A percentile compares a stretch with the other conserved stretches of the same genome.
phyloP scores from a whole-genome alignment of 176 grass and related monocot genomes.

The Urochloa ruziziensis region DNA sequence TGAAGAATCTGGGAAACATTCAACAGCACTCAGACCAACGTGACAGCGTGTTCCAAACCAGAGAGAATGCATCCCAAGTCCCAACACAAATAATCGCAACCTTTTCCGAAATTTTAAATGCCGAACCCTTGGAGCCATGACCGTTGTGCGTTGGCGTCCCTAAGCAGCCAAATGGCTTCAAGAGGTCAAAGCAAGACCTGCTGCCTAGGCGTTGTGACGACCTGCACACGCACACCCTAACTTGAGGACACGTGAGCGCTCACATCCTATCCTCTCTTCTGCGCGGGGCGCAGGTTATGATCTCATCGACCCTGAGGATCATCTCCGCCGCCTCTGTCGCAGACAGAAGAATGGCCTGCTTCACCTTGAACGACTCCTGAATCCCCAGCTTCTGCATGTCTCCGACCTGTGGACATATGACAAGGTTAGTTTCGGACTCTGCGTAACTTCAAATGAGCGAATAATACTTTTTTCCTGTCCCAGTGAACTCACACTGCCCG shows the following conservation, averaged over 20 bases:
- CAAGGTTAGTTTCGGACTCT: neutral
- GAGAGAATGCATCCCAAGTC: too few species aligned
- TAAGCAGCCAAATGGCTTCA: neutral
- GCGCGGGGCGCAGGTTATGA: slow-evolving; percentile 38
- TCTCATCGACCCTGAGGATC: slow-evolving; percentile 53
- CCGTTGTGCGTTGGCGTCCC: neutral
- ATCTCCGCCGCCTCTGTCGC: slow-evolving; percentile 45
- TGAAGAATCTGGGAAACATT: neutral
- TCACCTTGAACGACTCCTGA: slow-evolving; percentile 55
- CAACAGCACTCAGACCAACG: neutral
- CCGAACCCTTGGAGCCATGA: neutral
- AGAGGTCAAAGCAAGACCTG: neutral
- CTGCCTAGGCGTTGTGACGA: neutral
- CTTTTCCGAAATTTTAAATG: neutral
- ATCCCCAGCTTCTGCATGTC: slow-evolving; percentile 55
- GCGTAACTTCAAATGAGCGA: neutral
- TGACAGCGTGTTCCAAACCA: neutral
- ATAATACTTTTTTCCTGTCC: neutral
- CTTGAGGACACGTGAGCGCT: neutral
- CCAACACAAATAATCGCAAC: neutral
- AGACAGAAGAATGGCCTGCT: slow-evolving; percentile 41
- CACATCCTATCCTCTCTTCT: slow-evolving; percentile 54
- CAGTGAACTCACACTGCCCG: slow-evolving; percentile 57
- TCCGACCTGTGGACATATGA: slow-evolving; percentile 27
- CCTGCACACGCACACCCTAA: neutral